phyloP scores from a whole-genome alignment of 371 early-diverging fungal genomes.

The Nematocida major region DNA sequence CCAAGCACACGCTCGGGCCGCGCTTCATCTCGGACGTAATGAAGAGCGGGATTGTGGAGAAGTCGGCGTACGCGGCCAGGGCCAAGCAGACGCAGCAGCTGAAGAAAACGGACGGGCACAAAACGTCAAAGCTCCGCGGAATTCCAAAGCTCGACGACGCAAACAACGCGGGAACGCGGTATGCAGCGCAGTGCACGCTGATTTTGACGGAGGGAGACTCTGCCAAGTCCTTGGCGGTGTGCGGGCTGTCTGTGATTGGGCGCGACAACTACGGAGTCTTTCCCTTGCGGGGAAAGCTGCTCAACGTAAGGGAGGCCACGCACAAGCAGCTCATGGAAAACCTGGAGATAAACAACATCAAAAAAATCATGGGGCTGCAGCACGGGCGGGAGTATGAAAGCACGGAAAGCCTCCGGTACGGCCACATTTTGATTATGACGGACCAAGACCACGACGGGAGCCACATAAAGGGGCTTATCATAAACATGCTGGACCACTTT shows the following conservation, averaged over 20 bases:
- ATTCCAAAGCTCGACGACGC: constrained; percentile 95
- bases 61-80: constrained; percentile 71
- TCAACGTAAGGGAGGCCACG: constrained; percentile 91
- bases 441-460: constrained; percentile 99
- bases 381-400: constrained; percentile 75
- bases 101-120: constrained; percentile 81
- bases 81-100: constrained; percentile 76
- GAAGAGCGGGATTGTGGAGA: constrained; percentile 77
- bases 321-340: constrained; percentile 74
- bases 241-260: constrained; percentile 84
- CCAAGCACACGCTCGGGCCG: constrained; percentile 72
- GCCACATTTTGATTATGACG: constrained; percentile 97
- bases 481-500: constrained; percentile 93
- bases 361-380: constrained; percentile 89
- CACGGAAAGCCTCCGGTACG: constrained; percentile 78
- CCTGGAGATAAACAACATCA: constrained; percentile 79
- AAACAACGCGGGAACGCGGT: constrained; percentile 78
- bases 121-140: constrained; percentile 70
- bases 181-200: constrained; percentile 78
- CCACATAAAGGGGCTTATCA: constrained; percentile 95
- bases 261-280: constrained; percentile 91
- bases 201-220: constrained; percentile 99
- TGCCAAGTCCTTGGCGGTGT: constrained; percentile 87
- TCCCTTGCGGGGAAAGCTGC: constrained; percentile 90
- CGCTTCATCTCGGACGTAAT: constrained; percentile 72